phyloP scores from a whole-genome alignment of 768 basidiomycete genomes.

The Lentinus tigrinus region DNA sequence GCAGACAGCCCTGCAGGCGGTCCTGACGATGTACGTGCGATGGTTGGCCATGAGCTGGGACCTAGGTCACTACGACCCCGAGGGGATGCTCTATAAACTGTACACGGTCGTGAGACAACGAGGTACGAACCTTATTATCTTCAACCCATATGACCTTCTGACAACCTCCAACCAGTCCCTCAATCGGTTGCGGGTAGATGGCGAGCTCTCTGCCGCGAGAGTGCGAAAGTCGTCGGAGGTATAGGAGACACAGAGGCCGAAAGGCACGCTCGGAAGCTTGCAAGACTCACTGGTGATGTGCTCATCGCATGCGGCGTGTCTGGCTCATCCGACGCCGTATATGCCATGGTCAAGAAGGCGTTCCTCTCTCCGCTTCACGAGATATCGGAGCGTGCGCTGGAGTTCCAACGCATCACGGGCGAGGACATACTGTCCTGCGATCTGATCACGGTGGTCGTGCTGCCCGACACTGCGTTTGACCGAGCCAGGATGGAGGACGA shows the following conservation, averaged over 20 bases:
- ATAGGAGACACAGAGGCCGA: background rate
- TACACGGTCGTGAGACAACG: slow-evolving; percentile 7
- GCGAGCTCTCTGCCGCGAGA: slow-evolving; percentile 8
- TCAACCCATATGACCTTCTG: background rate
- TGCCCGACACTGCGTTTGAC: background rate
- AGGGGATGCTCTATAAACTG: background rate
- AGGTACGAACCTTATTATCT: background rate
- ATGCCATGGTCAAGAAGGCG: background rate
- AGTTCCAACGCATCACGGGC: slow-evolving; percentile 8
- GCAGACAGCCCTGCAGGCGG: slow-evolving; percentile 12
- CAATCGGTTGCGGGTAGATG: slow-evolving; percentile 15
- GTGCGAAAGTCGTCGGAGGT: background rate
- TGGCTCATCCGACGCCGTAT: background rate
- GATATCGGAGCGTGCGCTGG: slow-evolving; percentile 1
- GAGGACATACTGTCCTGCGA: slow-evolving; percentile 9
- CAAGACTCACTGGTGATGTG: background rate
- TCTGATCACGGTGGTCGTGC: background rate
- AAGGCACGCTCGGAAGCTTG: background rate
- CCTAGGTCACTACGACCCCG: background rate
- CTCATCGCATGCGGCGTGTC: slow-evolving; percentile 2
- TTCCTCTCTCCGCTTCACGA: background rate
- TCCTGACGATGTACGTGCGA: background rate
- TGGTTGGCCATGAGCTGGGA: background rate
- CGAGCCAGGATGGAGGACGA: slow-evolving; percentile 11
- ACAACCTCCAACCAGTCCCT: background rate